These are phyloP conservation scores for Backusella mclennaniae DNA, from an alignment of 192 early-diverging fungal genomes.

Conservation along the genomic window DNA sequence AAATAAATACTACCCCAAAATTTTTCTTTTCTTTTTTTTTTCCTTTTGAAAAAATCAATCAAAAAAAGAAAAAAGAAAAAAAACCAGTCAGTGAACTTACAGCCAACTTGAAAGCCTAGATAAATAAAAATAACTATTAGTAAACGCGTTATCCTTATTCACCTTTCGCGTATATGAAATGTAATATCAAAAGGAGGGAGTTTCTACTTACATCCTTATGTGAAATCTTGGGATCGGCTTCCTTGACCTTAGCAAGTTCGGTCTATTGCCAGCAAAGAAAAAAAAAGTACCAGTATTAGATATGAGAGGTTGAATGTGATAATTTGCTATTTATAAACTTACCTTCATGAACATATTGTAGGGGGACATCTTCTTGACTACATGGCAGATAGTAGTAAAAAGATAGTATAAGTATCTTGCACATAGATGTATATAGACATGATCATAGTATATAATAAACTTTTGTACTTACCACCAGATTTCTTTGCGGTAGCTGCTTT, in stretches of 20 bases:
- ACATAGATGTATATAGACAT: background rate
- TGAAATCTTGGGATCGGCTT: conserved; percentile 15
- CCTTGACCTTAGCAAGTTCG: conserved; percentile 30
- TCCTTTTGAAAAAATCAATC: background rate
- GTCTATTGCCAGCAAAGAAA: conserved; percentile 1
- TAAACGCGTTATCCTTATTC: background rate
- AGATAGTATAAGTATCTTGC: background rate
- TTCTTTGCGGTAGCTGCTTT: conserved; percentile 25
- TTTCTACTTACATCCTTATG: conserved; percentile 27
- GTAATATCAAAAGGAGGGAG: background rate
- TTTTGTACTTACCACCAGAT: conserved; percentile 16
- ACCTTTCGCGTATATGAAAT: background rate
- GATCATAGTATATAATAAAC: background rate
- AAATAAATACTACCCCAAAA: background rate
- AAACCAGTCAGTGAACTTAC: background rate
- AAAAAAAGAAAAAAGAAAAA: too few relatives aligned
- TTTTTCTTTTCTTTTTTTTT: background rate
- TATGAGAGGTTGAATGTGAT: background rate
- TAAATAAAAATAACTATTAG: background rate
- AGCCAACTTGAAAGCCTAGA: conserved; percentile 10
- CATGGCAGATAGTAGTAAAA: background rate
- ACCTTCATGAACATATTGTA: conserved; percentile 29
- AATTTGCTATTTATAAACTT: background rate
- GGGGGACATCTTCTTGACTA: conserved; percentile 26
- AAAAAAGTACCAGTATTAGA: background rate